A percentile compares a stretch with the other conserved stretches of the same genome.
Conservation (phyloP, 2,329 filamentous ascomycete genomes). For the Botryosphaeria agaves region DNA sequence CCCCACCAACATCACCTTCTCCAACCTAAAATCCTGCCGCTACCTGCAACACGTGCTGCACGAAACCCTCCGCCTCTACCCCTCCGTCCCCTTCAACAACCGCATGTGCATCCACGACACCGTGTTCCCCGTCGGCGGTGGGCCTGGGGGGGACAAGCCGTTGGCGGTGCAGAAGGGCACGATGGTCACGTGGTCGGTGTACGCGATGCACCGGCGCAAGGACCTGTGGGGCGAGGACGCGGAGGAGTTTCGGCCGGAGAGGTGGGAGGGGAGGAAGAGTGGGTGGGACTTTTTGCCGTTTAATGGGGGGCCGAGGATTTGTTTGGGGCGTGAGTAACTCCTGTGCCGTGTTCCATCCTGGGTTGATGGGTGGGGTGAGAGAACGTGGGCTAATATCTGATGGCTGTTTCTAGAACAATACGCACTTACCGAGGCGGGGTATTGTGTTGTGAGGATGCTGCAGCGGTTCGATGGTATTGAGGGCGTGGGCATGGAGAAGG, state of each 20-base stretch:
- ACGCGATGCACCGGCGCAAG: conserved; percentile 15
- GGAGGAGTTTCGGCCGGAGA: conserved; percentile 16
- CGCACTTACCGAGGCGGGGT: conserved; percentile 10
- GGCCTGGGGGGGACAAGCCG: conserved; percentile 10
- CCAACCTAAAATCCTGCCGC: conserved; percentile 13
- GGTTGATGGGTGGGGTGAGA: too few relatives aligned
- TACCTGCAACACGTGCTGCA: conserved; percentile 14
- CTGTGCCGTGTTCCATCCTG: background rate
- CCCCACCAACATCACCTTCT: conserved; percentile 6
- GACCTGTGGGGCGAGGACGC: conserved; percentile 21
- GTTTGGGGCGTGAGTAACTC: conserved; percentile 7
- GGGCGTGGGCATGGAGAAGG: conserved; percentile 3
- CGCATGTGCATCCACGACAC: conserved; percentile 13
- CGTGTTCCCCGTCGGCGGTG: conserved; percentile 13
- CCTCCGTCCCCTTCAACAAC: conserved; percentile 13
- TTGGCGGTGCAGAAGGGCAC: conserved; percentile 13
- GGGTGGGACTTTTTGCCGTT: conserved; percentile 7
- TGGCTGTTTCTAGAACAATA: conserved; percentile 7
- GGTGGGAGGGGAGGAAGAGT: conserved; percentile 10
- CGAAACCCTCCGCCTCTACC: conserved; percentile 14
- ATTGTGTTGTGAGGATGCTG: conserved; percentile 10
- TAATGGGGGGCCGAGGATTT: conserved; percentile 8
- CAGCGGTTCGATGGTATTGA: conserved; percentile 8
- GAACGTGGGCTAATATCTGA: too few relatives aligned
- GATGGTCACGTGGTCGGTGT: conserved; percentile 11